Percentiles rank a stretch among this genome's conserved stretches.
Conservation (phyloP, 106 monocot species). For the Apostasia shenzhenica region DNA sequence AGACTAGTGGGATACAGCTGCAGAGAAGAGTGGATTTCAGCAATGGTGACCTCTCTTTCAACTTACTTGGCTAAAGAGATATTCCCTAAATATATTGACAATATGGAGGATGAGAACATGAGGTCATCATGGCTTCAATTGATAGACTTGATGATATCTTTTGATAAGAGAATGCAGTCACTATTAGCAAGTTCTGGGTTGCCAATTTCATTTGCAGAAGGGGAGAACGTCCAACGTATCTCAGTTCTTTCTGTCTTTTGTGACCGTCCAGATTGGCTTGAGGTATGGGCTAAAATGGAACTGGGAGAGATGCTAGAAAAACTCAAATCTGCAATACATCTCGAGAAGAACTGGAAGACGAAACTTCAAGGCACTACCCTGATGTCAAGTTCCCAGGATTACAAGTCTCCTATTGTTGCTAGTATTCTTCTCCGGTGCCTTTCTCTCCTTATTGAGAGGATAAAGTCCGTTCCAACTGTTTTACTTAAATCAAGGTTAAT, state of each 20-base stretch:
- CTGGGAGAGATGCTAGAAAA: constrained; percentile 52
- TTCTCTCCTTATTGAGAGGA: constrained; percentile 53
- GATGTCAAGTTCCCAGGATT: constrained; percentile 49
- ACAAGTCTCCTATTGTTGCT: constrained; percentile 62
- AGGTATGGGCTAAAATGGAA: constrained; percentile 79
- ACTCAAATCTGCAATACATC: constrained; percentile 41
- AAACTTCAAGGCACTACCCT: constrained; percentile 30
- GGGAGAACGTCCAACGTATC: constrained; percentile 47
- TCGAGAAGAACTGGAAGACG: constrained; percentile 68
- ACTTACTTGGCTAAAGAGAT: constrained; percentile 82
- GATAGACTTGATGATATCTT: constrained; percentile 83
- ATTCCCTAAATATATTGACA: constrained; percentile 50
- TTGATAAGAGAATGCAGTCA: constrained; percentile 71
- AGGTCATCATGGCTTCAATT: constrained; percentile 69
- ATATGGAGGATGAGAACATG: constrained; percentile 34
- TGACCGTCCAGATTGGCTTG: constrained; percentile 89
- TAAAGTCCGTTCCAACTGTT: constrained; percentile 55
- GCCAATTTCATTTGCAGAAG: constrained; percentile 46
- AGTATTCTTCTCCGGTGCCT: constrained; percentile 36
- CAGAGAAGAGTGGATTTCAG: constrained; percentile 93
- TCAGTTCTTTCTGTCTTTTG: constrained; percentile 76
- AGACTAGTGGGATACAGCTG: constrained; percentile 86
- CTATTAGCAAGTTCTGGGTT: constrained; percentile 62
- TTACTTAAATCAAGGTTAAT: constrained; percentile 59
- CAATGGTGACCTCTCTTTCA: constrained; percentile 58